Evolutionary conservation across 345 rosid species (phyloP), one percentile per base, ranked within the genome.

Genomic region (Alliaria petiolata): DNA sequence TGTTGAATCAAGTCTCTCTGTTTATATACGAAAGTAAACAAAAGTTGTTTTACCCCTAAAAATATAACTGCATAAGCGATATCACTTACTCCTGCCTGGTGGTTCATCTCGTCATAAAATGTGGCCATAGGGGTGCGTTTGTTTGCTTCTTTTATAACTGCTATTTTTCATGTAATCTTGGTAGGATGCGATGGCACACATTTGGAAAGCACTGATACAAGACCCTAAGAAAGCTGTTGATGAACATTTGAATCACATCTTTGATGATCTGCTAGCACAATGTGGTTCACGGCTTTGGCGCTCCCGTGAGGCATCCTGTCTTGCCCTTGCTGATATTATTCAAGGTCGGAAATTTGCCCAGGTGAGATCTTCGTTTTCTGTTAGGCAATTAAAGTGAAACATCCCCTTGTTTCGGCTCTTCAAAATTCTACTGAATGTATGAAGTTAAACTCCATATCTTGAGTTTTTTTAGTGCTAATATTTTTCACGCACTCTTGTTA

Each of bases 281-380:
- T 81, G 91, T 78, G 96, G 95, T 74, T 82, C 97, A 76, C 83
- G 97, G 83, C 96, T 91, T 67, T 91, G 97, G 95, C 97, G 96
- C 62, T 87, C 97, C 8, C 92, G 95, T 68, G 98, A 93, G 81
- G 98, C 97, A 76, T 87, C 97, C 15, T 89, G 96, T 85, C 88
- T 85, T 62, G 96, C 97, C 61, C 89, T 93, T 80, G 89, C 96
- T 67, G 98, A 93, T 85, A 84, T 93, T 65, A 80, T 93, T 72
- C 98, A 93, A 81, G 98, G 98, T 44, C 83, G 91, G 53, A 91
- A 82, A 78, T 93, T 89, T 79, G 84, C 81, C 72, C 95, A 91
- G 97, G 98, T 93, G 68, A 62, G 59, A 62, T 45, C 61, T 73
- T 79, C 26, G 1, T 45, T 80, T 53, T 52, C 5, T 65, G 15